These are phyloP conservation scores for Ophiostoma ips DNA, from an alignment of 2,329 filamentous ascomycete genomes.

Conservation along the genomic window DNA sequence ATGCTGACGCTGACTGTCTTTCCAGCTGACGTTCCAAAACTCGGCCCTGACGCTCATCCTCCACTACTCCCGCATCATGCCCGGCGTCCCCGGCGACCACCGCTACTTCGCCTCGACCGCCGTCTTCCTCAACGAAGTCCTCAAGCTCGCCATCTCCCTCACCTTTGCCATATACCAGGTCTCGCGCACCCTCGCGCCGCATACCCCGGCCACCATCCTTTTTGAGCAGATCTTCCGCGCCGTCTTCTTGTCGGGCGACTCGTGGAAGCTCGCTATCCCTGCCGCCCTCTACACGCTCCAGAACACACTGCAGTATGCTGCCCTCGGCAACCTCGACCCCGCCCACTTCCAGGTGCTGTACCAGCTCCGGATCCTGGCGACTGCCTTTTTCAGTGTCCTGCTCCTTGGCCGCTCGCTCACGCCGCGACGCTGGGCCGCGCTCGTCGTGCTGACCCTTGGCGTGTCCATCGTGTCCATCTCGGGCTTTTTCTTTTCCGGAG, in stretches of 20 bases:
- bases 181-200: slow-evolving; percentile 57
- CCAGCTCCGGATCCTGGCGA: slow-evolving; percentile 87
- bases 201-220: slow-evolving; percentile 65
- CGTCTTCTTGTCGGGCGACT: slow-evolving; percentile 69
- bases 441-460: slow-evolving; percentile 66
- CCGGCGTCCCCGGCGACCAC: slow-evolving; percentile 56
- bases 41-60: slow-evolving; percentile 69
- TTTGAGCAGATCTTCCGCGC: slow-evolving; percentile 66
- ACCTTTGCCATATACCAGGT: slow-evolving; percentile 82
- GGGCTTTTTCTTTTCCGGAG: slow-evolving; percentile 53
- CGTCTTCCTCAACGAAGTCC: slow-evolving; percentile 81
- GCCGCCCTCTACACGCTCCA: slow-evolving; percentile 81
- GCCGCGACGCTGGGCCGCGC: slow-evolving; percentile 61
- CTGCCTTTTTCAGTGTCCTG: slow-evolving; percentile 71
- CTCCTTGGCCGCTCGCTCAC: slow-evolving; percentile 61
- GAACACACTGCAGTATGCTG: slow-evolving; percentile 87
- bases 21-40: slow-evolving; percentile 68
- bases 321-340: slow-evolving; percentile 78
- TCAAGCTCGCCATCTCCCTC: slow-evolving; percentile 77
- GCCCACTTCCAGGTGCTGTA: slow-evolving; percentile 90
- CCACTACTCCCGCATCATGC: slow-evolving; percentile 93
- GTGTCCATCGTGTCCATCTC: slow-evolving; percentile 78
- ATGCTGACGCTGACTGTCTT: no score
- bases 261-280: slow-evolving; percentile 88
- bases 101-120: slow-evolving; percentile 90